Evolutionary conservation across 2,329 filamentous ascomycete species (phyloP).

Genomic region (Trichoderma aggressivum): DNA sequence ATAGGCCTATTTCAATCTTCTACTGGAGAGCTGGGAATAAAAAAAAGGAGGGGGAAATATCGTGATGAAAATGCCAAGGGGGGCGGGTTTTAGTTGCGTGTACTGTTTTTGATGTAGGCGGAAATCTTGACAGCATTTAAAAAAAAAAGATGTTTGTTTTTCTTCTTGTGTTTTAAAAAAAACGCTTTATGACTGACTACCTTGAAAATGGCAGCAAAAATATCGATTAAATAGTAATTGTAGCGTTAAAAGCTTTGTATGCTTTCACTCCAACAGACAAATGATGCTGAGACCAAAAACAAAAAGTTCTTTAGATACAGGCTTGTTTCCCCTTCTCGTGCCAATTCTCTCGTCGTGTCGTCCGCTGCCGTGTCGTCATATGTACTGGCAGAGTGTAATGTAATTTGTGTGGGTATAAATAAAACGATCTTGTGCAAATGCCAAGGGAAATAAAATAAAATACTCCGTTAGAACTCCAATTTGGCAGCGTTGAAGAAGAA

Average conservation of each 20-base stretch:
- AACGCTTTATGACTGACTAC: neutral
- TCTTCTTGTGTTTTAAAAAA: neutral
- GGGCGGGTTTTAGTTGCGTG: neutral
- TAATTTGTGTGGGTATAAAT: constrained; percentile 3
- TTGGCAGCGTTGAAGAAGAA: neutral
- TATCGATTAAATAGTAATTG: neutral
- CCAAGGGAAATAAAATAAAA: neutral
- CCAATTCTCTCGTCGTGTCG: neutral
- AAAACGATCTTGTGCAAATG: neutral
- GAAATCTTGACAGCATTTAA: neutral
- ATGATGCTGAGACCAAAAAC: neutral
- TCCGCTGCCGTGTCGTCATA: neutral
- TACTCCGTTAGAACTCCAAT: constrained; percentile 6
- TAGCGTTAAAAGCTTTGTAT: neutral
- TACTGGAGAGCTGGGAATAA: neutral
- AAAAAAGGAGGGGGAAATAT: neutral
- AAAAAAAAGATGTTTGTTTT: neutral
- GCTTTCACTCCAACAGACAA: neutral
- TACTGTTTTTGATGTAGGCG: neutral
- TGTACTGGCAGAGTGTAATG: neutral
- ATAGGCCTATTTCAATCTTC: neutral
- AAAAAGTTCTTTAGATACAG: neutral
- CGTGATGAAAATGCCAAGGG: neutral
- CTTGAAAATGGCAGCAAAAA: neutral
- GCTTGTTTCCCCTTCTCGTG: neutral